Evolutionary conservation across 2,329 filamentous ascomycete species (phyloP).

Genomic region (Aspergillus persii): DNA sequence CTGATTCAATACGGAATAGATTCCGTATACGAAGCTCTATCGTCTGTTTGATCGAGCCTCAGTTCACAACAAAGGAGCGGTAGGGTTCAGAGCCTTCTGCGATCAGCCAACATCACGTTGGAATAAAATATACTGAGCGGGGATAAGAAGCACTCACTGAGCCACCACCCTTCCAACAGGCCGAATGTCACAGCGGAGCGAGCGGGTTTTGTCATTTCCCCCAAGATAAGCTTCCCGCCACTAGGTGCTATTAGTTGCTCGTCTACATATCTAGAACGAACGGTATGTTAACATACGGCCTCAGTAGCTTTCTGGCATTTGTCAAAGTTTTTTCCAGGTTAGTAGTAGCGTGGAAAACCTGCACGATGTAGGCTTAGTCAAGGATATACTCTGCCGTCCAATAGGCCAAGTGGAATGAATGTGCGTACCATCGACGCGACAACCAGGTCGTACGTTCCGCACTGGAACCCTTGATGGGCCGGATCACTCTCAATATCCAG

Average conservation of each 20-base stretch:
- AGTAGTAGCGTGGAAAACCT: conserved; percentile 12
- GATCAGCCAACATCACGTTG: too few relatives aligned
- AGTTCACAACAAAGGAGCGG: too few relatives aligned
- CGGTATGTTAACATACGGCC: neutral
- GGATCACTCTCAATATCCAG: conserved; percentile 18
- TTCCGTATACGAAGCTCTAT: too few relatives aligned
- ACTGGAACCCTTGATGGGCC: conserved; percentile 13
- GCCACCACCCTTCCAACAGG: conserved; percentile 16
- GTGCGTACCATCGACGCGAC: conserved; percentile 13
- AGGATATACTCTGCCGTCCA: too few relatives aligned
- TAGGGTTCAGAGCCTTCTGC: too few relatives aligned
- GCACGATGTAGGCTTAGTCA: neutral
- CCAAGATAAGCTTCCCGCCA: conserved; percentile 12
- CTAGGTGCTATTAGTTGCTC: neutral
- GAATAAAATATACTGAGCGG: too few relatives aligned
- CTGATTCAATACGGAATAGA: too few relatives aligned
- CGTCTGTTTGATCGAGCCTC: too few relatives aligned
- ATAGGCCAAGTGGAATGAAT: neutral
- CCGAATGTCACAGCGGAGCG: conserved; percentile 10
- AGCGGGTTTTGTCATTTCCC: conserved; percentile 2
- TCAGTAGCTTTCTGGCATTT: conserved; percentile 13
- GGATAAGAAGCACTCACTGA: conserved; percentile 3
- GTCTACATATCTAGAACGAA: neutral
- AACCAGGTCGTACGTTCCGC: conserved; percentile 18
- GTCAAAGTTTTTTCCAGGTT: conserved; percentile 4